phyloP scores from a whole-genome alignment of 2,329 filamentous ascomycete species.

The Hypoxylon rubiginosum region DNA sequence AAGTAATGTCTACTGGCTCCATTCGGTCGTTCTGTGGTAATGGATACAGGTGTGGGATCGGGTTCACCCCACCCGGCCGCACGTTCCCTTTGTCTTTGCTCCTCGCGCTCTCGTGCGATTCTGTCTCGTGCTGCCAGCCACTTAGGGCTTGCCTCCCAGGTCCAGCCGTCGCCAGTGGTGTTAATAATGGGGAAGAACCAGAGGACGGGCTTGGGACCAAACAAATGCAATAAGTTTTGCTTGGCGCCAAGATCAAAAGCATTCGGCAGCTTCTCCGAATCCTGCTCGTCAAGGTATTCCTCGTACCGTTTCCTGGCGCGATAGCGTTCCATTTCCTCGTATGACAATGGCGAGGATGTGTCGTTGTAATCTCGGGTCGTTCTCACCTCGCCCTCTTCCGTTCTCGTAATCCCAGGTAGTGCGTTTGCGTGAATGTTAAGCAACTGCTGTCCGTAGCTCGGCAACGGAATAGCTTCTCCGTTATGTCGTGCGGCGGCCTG shows the following conservation, averaged over 20 bases:
- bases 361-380: constrained; percentile 52
- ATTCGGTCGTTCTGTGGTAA: constrained; percentile 40
- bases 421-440: constrained; percentile 86
- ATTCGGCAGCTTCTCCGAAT: constrained; percentile 88
- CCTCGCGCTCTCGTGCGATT: constrained; percentile 68
- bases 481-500: constrained; percentile 70
- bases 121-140: constrained; percentile 81
- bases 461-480: constrained; percentile 64
- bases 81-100: constrained; percentile 73
- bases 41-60: constrained; percentile 47
- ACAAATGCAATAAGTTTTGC: constrained; percentile 83
- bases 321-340: constrained; percentile 67
- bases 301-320: constrained; percentile 69
- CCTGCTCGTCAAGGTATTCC: constrained; percentile 89
- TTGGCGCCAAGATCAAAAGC: constrained; percentile 92
- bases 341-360: constrained; percentile 62
- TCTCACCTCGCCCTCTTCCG: constrained; percentile 81
- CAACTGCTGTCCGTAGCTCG: constrained; percentile 78
- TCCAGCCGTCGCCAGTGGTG: constrained; percentile 93
- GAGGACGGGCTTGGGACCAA: constrained; percentile 78
- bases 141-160: constrained; percentile 85
- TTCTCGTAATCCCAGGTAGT: constrained; percentile 81
- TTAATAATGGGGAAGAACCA: constrained; percentile 88
- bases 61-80: constrained; percentile 75
- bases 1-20: constrained; percentile 55